Base-by-base conservation (phyloP, 2,329 filamentous ascomycete species). In the Emmonsiellopsis sp. region DNA sequence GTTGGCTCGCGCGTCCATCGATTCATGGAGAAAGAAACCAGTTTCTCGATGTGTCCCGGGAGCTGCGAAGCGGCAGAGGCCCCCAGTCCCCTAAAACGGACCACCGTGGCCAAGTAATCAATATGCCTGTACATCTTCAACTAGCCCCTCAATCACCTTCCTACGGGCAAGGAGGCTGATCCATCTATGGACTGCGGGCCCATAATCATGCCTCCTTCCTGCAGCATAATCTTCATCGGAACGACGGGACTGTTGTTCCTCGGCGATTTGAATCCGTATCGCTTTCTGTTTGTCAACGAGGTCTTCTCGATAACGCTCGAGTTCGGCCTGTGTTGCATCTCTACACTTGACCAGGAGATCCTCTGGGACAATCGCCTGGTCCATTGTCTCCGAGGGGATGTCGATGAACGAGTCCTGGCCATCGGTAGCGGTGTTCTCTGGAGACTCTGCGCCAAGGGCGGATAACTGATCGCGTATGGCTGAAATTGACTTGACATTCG, bases 111-210 rank as follows among this genome's bases (percentile, higher is more conserved):
- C 16, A 16, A 40, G 15, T 13, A 30, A 41, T 49, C 35, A 49
- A 49, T 49, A 49, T 35, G 20, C 30, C n/a, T 43, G 32, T 16
- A 41, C 26, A 26, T 42, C 37, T 13, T 48, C 46, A 46, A 31
- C 47, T 9, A 72, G 52, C 15, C 63, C 59, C 54, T 67, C 62
- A 53, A 93, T 67, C 1, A 81, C 70, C 1, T 81, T 82, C 61
- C 85, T 84, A 55, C 83, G 81, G 1, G 85, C 85, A 54, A 94
- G 75, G 57, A 79, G 80, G 58, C 79, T 78, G 44, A 91, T 69
- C 83, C 87, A 92, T 38, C 70, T 74, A 60, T 87, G 82, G 20
- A 92, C 76, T 0, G 83, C 80, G 0, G 82, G 81, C 0, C 81
- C 83, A 63, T 87, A 87, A 63, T 94, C 87, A 62, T 82, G 72